Percentiles rank a stretch among this genome's conserved stretches.
Evolutionary conservation across 441 rosid species (phyloP).

Genomic region (Pelargonium australe): DNA sequence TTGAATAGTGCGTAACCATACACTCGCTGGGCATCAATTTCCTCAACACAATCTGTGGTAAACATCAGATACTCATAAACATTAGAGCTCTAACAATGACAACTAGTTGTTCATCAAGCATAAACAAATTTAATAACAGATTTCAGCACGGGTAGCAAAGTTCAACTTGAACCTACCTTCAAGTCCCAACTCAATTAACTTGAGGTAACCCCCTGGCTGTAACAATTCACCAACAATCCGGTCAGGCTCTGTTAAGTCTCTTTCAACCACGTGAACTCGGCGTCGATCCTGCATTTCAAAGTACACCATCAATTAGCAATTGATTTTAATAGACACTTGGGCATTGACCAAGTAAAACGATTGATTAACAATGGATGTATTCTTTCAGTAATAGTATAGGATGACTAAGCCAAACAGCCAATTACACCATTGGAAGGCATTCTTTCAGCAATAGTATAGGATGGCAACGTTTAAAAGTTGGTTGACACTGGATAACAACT

Average conservation of each 20-base stretch:
- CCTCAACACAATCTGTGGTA: conserved; percentile 65
- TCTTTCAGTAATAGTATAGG: neutral
- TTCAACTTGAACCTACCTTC: conserved; percentile 39
- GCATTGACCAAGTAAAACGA: neutral
- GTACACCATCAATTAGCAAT: conserved; percentile 4
- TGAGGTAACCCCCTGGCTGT: conserved; percentile 87
- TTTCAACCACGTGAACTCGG: conserved; percentile 64
- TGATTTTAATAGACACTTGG: neutral
- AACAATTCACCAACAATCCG: conserved; percentile 82
- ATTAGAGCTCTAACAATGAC: neutral
- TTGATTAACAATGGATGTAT: neutral
- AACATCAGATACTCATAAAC: neutral
- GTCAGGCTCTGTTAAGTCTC: conserved; percentile 75
- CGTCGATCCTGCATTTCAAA: conserved; percentile 58
- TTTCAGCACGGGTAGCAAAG: neutral
- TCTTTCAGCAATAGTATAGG: neutral
- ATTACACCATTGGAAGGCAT: neutral
- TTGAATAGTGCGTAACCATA: conserved; percentile 80
- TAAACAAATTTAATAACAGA: neutral
- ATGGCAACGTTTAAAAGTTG: neutral
- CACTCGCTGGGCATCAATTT: conserved; percentile 69
- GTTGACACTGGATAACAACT: neutral
- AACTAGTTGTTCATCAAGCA: conserved; percentile 4
- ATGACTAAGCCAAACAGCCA: neutral
- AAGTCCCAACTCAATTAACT: conserved; percentile 71